Base-by-base conservation (phyloP, 305 asterid species). In the Andrographis paniculata region DNA sequence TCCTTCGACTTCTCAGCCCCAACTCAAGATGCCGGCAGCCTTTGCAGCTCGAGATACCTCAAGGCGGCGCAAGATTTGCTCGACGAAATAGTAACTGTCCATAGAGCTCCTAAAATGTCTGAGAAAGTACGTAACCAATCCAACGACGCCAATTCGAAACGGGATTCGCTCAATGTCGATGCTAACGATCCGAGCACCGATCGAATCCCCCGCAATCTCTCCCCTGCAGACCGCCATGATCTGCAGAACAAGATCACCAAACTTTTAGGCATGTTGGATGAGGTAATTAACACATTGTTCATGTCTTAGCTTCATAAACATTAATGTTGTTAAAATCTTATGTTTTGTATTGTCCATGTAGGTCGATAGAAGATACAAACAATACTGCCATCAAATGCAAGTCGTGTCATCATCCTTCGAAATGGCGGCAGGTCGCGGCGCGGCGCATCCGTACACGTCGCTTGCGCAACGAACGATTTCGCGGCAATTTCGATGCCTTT, bases 401-500 rank as follows among this genome's bases (percentile, higher is more conserved):
- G 62, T 48, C 24, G 55, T 82, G 50, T 77, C 59, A 14, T 77
- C 94, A 18, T 77, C 86, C 13, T 77, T 86, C 48, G 94, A 86
- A 23, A 64, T 56, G 61, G 60, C 74, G 36, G 80, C 82, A 9
- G 94, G 94, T 15, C 41, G 42, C 43, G 96, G 94, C 1, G 80
- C 94, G 10, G 83, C 93, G 30, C 62, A 50, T 42, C 69, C 85
- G 16, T 86, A 86, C 70, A 82, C 93, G 2, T 57, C 78, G 10
- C 79, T 86, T 17, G 84, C 96, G 58, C 82, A 58, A n/a, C 69
- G 42, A 45, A 86, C 88, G 20, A 82, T 86, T 42, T 82, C 94
- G 31, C 60, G 84, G 63, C 94, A 79, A 51, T 86, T 86, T 43
- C 77, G 94, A 23, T 57, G 72, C 45, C 45, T 86, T 49, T 77